Base-by-base conservation (phyloP, 352 stramenopile species). In the Pythium phragmitis region DNA sequence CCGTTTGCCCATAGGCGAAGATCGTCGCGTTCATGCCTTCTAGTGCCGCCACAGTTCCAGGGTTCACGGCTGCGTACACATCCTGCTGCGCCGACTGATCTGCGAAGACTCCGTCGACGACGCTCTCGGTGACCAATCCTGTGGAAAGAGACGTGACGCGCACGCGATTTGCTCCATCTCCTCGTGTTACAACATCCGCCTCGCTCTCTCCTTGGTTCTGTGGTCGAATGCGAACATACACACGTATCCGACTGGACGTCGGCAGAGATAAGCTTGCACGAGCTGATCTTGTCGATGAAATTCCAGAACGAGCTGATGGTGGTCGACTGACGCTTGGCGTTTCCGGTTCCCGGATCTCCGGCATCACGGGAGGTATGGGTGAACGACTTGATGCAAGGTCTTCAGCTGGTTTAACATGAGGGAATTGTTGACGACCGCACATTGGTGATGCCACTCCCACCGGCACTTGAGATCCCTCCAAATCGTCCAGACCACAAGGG, bases 1-100 rank as follows among this genome's bases (percentile, higher is more conserved):
- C 89, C 0, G 92, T 98, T 63, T 95, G 87, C 11, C 92, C 91
- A 57, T 98, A 98, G 1, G 87, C 88, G 56, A 98, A 98, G 14
- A 98, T 75, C 3, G 89, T 98, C 7, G 84, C 83, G 61, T 97
- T 98, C 57, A 87, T 95, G 17, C 91, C 91, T 23, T 88, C 73
- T 16, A 98, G 53, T 2, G 81, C 76, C 0, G 86, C 79, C 14
- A 72, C 53, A 8, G 98, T 70, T 34, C 85, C 86, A 5, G 77
- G 80, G 26, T 85, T 70, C 16, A 94, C 72, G 8, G 81, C 67
- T 9, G 63, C 64, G 67, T 96, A 98, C 3, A 98, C 69, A 14
- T 96, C 80, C 45, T 81, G 70, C 68, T 97, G 91, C 0, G 77
- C 85, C 7, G 88, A 69, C 11, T 30, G 21, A 8, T 79, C 72